Percentiles rank a stretch among this genome's conserved stretches.
Conservation (phyloP, 2,329 filamentous ascomycete genomes). For the Colletotrichum costaricense region DNA sequence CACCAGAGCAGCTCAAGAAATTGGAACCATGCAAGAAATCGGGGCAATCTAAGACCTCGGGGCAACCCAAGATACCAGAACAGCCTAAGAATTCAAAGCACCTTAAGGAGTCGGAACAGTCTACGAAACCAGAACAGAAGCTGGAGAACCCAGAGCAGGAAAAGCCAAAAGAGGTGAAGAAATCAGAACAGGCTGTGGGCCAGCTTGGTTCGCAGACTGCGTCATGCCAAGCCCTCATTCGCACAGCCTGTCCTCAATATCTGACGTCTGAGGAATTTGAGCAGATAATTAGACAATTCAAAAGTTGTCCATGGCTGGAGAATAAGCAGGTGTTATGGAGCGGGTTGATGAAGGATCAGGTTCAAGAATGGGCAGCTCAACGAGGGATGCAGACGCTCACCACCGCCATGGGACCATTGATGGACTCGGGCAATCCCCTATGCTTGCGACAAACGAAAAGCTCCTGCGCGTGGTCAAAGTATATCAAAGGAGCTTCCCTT, state of each 20-base stretch:
- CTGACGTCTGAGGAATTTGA: background rate
- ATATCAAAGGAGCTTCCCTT: background rate
- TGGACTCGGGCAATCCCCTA: background rate
- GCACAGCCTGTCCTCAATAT: background rate
- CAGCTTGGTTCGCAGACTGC: background rate
- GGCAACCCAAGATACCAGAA: no score
- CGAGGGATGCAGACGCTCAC: background rate
- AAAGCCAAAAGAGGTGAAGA: background rate
- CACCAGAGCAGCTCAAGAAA: no score
- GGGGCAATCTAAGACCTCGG: no score
- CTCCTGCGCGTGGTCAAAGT: background rate
- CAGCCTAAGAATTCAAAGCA: no score
- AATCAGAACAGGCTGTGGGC: background rate
- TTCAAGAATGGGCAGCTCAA: background rate
- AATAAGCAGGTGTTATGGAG: background rate
- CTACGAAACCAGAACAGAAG: no score
- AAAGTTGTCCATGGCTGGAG: background rate
- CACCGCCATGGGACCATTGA: background rate
- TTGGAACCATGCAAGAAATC: no score
- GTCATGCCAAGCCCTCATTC: background rate
- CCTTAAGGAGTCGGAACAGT: no score
- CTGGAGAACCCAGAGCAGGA: no score
- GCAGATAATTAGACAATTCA: background rate
- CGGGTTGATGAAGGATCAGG: accelerated
- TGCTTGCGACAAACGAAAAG: background rate